Evolutionary conservation across 345 rosid genomes (phyloP), one percentile per base, ranked within the genome.

Genomic region (Camelina neglecta): DNA sequence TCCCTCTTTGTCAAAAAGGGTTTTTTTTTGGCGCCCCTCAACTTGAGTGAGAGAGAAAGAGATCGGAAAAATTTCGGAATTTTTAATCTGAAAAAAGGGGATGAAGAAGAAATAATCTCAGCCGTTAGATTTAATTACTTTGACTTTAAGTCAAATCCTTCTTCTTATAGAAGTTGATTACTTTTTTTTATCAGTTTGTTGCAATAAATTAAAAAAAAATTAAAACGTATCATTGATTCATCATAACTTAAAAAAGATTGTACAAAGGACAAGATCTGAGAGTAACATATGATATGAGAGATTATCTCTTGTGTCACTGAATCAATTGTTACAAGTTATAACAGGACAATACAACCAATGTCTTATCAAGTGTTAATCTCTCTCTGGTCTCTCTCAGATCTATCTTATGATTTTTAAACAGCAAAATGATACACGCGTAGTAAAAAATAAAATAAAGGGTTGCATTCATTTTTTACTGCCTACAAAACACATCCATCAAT

Each of bases 1-100:
- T 57, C 81, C 67, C 73, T 51, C 56, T 71, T 65, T 51, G 50
- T 59, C 77, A 65, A 77, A 77, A 72, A 31, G 69, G 62, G 31
- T 68, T 74, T 67, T 77, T 35, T 70, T 76, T 59, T 77, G 68
- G 81, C 81, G 81, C 81, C 81, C 73, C 81, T 71, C 73, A 71
- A 50, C 38, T 59, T 66, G 63, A 65, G 81, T 15, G 35, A 21
- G 64, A 66, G 66, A 67, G 70, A 54, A 18, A 66, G 78, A 73
- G 78, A 78, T 66, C 62, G 81, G 31, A 26, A 77, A 65, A 65
- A 60, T 72, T 71, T 78, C 73, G 69, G 81, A 49, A 26, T 3
- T 20, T 78, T 67, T 78, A 55, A 69, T 76, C 75, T 69, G 80
- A 23, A 24, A 24, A 16, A 24, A 16, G 6, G 23, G 4, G 64